Percentiles rank a stretch among this genome's conserved stretches.
phyloP scores from a whole-genome alignment of 1,139 yeast species.

The Pichia sp. region DNA sequence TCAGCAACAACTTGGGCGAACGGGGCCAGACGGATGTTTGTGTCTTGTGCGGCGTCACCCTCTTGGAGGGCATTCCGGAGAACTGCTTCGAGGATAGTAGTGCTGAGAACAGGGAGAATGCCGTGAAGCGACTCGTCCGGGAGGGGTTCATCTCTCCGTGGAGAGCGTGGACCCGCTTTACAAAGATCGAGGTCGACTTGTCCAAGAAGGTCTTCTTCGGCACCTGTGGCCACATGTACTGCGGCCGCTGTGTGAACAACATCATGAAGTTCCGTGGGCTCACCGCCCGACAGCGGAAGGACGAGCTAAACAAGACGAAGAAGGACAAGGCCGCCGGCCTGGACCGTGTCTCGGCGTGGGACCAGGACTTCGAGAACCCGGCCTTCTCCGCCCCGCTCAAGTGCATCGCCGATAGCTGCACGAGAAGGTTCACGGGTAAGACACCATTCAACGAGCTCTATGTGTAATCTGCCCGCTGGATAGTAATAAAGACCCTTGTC shows the following conservation, averaged over 20 bases:
- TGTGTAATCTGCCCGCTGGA: slow-evolving; percentile 12
- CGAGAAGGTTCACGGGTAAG: slow-evolving; percentile 24
- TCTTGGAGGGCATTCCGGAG: slow-evolving; percentile 68
- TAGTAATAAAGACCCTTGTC: no score
- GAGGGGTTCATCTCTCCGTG: slow-evolving; percentile 55
- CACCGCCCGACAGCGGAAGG: slow-evolving; percentile 14
- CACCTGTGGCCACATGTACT: slow-evolving; percentile 78
- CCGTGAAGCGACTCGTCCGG: slow-evolving; percentile 21
- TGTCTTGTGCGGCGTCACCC: slow-evolving; percentile 61
- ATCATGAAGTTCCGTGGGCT: slow-evolving; percentile 35
- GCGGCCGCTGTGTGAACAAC: slow-evolving; percentile 76
- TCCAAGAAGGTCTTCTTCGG: slow-evolving; percentile 68
- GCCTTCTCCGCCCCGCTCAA: slow-evolving; percentile 44
- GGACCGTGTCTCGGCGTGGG: slow-evolving; percentile 3
- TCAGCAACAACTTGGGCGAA: slow-evolving; percentile 37
- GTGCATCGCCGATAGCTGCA: slow-evolving; percentile 44
- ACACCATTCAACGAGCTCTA: slow-evolving; percentile 28
- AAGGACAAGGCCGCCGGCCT: slow-evolving; percentile 6
- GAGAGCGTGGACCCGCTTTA: slow-evolving; percentile 46
- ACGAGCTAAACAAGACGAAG: slow-evolving; percentile 13
- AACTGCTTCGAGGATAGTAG: slow-evolving; percentile 38
- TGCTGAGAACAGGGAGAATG: slow-evolving; percentile 22
- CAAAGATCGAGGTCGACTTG: slow-evolving; percentile 54
- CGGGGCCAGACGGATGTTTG: slow-evolving; percentile 45
- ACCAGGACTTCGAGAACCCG: slow-evolving; percentile 42